Evolutionary conservation across 768 basidiomycete species (phyloP).

Genomic region (Auriscalpium vulgare): DNA sequence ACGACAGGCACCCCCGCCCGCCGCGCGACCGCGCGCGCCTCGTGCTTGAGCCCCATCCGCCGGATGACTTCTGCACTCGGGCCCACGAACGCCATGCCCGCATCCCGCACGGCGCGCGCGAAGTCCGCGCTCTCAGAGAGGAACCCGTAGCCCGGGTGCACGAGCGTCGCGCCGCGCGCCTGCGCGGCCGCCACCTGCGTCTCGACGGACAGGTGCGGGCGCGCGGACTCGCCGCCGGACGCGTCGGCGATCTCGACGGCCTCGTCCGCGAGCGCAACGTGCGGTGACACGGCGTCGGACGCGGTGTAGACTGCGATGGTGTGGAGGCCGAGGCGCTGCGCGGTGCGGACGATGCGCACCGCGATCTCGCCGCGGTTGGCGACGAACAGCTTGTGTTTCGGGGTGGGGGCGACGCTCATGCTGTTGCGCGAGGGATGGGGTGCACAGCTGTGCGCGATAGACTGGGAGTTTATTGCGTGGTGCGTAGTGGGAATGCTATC

Average conservation of each 20-base stretch:
- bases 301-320: slow-evolving; percentile 55
- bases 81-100: slow-evolving; percentile 51
- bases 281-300: slow-evolving; percentile 49
- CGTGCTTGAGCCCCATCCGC: slow-evolving; percentile 56
- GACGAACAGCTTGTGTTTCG: slow-evolving; percentile 44
- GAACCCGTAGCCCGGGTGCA: slow-evolving; percentile 62
- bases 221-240: too few relatives aligned
- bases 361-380: slow-evolving; percentile 74
- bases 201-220: slow-evolving; percentile 32
- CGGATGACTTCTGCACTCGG: slow-evolving; percentile 42
- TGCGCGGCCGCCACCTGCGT: slow-evolving; percentile 37
- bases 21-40: slow-evolving; percentile 38
- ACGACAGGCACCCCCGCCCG: slow-evolving; percentile 46
- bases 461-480: too few relatives aligned
- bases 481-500: neutral
- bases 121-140: slow-evolving; percentile 57
- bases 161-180: slow-evolving; percentile 35
- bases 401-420: neutral
- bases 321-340: slow-evolving; percentile 39
- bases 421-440: neutral
- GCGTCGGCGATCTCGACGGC: slow-evolving; percentile 29
- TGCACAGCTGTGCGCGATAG: too few relatives aligned
- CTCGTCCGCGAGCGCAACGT: slow-evolving; percentile 50
- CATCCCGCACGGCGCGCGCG: slow-evolving; percentile 35
- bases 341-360: slow-evolving; percentile 51